Base-by-base conservation (phyloP, 768 basidiomycete species). In the Tylopilus felleus region DNA sequence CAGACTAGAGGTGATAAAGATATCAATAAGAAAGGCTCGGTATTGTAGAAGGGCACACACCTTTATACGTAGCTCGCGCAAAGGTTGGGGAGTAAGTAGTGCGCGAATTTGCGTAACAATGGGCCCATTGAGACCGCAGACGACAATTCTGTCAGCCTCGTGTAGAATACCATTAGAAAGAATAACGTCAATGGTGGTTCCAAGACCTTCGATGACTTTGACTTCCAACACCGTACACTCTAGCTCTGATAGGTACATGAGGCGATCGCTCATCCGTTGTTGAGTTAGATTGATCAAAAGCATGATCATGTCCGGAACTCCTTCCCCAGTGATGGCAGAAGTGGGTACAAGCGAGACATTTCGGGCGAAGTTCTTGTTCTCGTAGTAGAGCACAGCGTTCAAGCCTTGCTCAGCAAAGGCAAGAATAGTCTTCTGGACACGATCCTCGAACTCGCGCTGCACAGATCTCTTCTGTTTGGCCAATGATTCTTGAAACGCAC, bases 241-340 rank as follows among this genome's bases (percentile, higher is more conserved):
- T 41, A 98, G 79, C 66, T 97, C 94, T 28, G 93, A 91, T 55
- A 98, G 81, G 74, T 98, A 99, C 97, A 98, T 99, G 57, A 99
- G 80, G 40, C 89, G 83, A 70, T 95, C 91, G 70, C 89, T 93
- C 96, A 98, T 97, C 55, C 97, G 85, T 74, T 97, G 89, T 71
- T 98, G 96, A 16, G 96, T 98, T 50, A 98, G 81, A 71, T 97
- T 95, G 74, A 98, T 84, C 66, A 99, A 85, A 25, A 99, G 80
- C 91, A 95, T 92, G 75, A 99, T 93, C 96, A 99, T 96, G 75
- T 98, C 97, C 27, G 97, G 97, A 12, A 99, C 81, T 70, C 97
- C 97, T 74, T 99, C 97, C 52, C 96, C 97, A 4, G 96, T 98
- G 72, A 97, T 85, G 31, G 97, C 97, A 51, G 97, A 98, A 5